Base-by-base conservation (phyloP, 768 basidiomycete species). In the Lyophyllum shimeji region DNA sequence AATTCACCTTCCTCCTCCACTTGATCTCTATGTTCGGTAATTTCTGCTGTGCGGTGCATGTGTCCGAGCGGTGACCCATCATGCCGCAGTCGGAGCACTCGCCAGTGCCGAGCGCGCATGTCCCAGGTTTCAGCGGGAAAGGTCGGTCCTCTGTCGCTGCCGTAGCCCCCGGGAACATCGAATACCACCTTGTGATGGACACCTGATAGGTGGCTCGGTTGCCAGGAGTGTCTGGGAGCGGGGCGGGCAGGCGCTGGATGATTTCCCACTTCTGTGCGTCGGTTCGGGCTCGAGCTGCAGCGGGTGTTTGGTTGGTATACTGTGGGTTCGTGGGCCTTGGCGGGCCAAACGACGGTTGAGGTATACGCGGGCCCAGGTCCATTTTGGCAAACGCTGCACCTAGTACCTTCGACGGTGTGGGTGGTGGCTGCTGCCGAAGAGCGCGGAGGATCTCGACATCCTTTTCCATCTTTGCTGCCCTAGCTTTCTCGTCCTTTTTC, bases 41-140 rank as follows among this genome's bases (percentile, higher is more conserved):
- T 5, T n/a, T 39, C 0, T 46, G 7, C 1, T 33, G 12, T 8
- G 51, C 2, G 49, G 64, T 65, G 1, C 31, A 45, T 7, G 46
- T 64, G 65, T 9, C 61, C 58, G 0, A 44, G 5, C 5, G 1
- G 23, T 59, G 49, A 0, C 67, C 61, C 57, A 66, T 40, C 66
- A 68, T 43, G 62, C 64, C 4, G 60, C 58, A 15, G 57, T 49
- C 2, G 45, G 24, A n/a, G 51, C 51, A 52, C 42, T 52, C 17
- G 13, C 25, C 42, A 20, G 42, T 44, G 2, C 51, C 51, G 55
- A 13, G 66, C 50, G 13, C 62, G 50, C 17, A 31, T 3, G 66
- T 63, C 3, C 69, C 67, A 0, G 66, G 66, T 0, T 45, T 56
- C 0, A 70, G 61, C 7, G 69, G 66, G 48, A 60, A 63, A 3